Conservation (phyloP, 805 yeast species). For the Priceomyces medius region DNA sequence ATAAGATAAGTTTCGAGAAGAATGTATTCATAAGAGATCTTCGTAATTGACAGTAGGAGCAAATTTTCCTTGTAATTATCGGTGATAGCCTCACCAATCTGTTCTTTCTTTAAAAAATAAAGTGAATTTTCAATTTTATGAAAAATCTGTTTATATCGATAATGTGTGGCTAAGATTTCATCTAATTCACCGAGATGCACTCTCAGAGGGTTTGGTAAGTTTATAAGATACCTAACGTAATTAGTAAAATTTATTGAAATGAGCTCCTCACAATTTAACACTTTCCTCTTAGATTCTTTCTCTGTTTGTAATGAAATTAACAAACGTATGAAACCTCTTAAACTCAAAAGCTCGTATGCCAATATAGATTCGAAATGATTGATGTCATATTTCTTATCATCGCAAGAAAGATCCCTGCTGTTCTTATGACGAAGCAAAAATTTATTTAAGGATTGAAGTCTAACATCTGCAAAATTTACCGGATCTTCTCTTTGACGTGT, state of each 20-base stretch:
- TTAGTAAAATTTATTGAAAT: constrained; percentile 38
- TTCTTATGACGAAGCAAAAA: constrained; percentile 23
- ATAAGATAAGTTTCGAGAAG: constrained; percentile 39
- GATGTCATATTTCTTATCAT: constrained; percentile 17
- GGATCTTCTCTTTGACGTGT: constrained; percentile 37
- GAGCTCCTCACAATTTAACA: constrained; percentile 32
- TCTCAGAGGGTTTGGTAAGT: constrained; percentile 23
- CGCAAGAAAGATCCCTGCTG: constrained; percentile 8
- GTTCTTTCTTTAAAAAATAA: constrained; percentile 26
- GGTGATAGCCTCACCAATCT: constrained; percentile 18
- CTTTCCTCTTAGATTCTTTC: constrained; percentile 7
- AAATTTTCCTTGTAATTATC: constrained; percentile 13
- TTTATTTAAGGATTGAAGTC: constrained; percentile 31
- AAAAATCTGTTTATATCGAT: constrained; percentile 27
- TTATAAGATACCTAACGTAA: constrained; percentile 33
- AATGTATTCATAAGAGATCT: constrained; percentile 38
- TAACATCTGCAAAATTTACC: constrained; percentile 34
- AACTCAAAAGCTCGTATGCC: constrained; percentile 27
- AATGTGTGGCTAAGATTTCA: constrained; percentile 25
- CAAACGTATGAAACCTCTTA: constrained; percentile 26
- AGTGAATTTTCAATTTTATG: constrained; percentile 25
- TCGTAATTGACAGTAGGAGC: constrained; percentile 31
- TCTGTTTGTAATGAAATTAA: constrained; percentile 17
- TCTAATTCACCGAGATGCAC: constrained; percentile 15
- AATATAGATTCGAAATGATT: constrained; percentile 29